phyloP scores from a whole-genome alignment of 805 yeast genomes.

The Sugiyamaella chiloensis region DNA sequence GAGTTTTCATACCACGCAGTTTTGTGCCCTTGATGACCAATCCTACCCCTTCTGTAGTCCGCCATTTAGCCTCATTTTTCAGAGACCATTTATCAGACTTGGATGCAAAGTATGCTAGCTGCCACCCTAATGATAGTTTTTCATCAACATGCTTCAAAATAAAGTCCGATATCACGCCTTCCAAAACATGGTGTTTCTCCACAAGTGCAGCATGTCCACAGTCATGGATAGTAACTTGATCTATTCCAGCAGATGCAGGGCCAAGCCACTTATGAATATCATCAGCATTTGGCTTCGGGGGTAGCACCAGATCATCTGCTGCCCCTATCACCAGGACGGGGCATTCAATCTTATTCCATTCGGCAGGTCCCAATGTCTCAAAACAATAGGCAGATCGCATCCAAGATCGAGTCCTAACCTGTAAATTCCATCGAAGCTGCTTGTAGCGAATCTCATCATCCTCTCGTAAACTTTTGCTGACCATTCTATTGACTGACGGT shows the following conservation, averaged over 20 bases:
- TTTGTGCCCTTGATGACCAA: constrained; percentile 40
- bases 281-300: constrained; percentile 38
- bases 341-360: constrained; percentile 40
- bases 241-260: constrained; percentile 29
- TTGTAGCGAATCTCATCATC: constrained; percentile 44
- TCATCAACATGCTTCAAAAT: constrained; percentile 47
- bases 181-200: constrained; percentile 59
- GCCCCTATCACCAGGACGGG: constrained; percentile 61
- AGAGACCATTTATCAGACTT: constrained; percentile 75
- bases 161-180: constrained; percentile 61
- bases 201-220: constrained; percentile 67
- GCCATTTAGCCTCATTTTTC: constrained; percentile 74
- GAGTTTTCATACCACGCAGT: constrained; percentile 70
- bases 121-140: constrained; percentile 69
- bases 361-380: constrained; percentile 40
- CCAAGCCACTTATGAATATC: constrained; percentile 33
- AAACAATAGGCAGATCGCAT: constrained; percentile 54
- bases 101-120: constrained; percentile 46
- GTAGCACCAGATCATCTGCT: constrained; percentile 53
- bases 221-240: constrained; percentile 32
- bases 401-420: constrained; percentile 53
- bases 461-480: constrained; percentile 34
- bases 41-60: constrained; percentile 47
- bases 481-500: constrained; percentile 55
- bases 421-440: constrained; percentile 71